Base-by-base conservation (phyloP, 2,329 filamentous ascomycete species). In the Stenocarpella maydis region DNA sequence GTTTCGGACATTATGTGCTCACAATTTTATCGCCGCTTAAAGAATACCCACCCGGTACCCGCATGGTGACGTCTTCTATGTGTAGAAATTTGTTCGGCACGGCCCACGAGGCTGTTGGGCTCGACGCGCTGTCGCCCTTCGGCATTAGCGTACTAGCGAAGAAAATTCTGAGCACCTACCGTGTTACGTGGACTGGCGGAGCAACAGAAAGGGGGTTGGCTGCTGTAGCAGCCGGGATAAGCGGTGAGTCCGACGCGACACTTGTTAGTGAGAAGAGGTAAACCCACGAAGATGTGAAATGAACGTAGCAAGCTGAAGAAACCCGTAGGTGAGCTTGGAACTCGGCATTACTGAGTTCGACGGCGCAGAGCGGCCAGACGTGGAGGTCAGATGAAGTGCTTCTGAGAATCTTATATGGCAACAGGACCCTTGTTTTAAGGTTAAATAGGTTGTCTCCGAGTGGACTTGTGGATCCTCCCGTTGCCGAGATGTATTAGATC, bases 381-480 rank as follows among this genome's bases (percentile, higher is more conserved):
- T 45, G 39, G 19, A 43, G 12, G 10, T 12, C 12, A 34, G 26
- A 17, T 34, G 7, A 61, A 61, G n/a, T 17, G 17, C 3, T 8
- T 8, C 19, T 5, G 19, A 47, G 41, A 17, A 24, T 39, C 14
- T 15, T 3, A 19, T 45, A 34, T 34, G n/a, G 28, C 15, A 2
- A 12, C 34, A 17, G 37, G 43, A 7, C 28, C 43, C n/a, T 63
- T 63, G 17, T 49, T 49, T 49, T 49, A 63, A 63, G 58, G 41
- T 63, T 49, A 49, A 49, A 37, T 24, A 19, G 43, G 24, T 7
- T 37, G 24, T 37, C 2, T 0, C 26, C 17, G n/a, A 26, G 58
- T 63, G 58, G 43, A 43, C n/a, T 49, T 43, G 28, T 43, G 58
- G 58, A 31, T 63, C 28, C 58, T 63, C 58, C 58, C 58, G 58